Percentiles rank a stretch among this genome's conserved stretches.
These are phyloP conservation scores for Glomus cerebriforme DNA, from an alignment of 192 early-diverging fungal genomes.

Conservation along the genomic window DNA sequence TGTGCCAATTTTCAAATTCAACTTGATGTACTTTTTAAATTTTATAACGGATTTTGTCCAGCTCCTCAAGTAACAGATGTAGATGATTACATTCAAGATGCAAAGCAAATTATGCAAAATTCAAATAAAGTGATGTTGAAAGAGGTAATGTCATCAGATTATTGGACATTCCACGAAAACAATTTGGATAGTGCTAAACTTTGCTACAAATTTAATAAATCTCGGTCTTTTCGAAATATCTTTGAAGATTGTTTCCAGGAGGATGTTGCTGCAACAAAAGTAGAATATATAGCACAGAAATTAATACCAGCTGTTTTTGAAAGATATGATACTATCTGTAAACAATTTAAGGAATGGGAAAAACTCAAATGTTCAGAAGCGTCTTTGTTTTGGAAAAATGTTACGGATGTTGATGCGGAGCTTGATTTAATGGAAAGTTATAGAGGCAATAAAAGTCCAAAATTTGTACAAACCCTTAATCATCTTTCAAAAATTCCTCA, in stretches of 20 bases:
- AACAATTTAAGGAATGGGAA: neutral
- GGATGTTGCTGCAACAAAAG: neutral
- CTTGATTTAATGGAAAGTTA: conserved; percentile 6
- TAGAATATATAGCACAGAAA: neutral
- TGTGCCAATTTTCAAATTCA: neutral
- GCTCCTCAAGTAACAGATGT: neutral
- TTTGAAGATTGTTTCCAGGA: neutral
- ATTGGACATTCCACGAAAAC: neutral
- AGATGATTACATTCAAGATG: neutral
- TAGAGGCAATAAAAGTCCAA: no score
- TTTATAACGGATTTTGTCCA: neutral
- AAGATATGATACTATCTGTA: neutral
- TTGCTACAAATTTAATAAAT: neutral
- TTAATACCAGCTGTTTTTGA: neutral
- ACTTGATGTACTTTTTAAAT: neutral
- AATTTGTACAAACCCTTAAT: neutral
- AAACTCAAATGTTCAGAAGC: neutral
- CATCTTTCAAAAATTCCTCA: conserved; percentile 8
- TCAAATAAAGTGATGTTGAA: neutral
- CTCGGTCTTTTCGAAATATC: conserved; percentile 1
- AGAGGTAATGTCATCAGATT: neutral
- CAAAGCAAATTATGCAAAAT: neutral
- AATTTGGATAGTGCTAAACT: neutral
- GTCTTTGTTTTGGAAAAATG: conserved; percentile 13
- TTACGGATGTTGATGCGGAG: neutral